phyloP scores from a whole-genome alignment of 352 stramenopile genomes.

The Saprolegnia parasitica region DNA sequence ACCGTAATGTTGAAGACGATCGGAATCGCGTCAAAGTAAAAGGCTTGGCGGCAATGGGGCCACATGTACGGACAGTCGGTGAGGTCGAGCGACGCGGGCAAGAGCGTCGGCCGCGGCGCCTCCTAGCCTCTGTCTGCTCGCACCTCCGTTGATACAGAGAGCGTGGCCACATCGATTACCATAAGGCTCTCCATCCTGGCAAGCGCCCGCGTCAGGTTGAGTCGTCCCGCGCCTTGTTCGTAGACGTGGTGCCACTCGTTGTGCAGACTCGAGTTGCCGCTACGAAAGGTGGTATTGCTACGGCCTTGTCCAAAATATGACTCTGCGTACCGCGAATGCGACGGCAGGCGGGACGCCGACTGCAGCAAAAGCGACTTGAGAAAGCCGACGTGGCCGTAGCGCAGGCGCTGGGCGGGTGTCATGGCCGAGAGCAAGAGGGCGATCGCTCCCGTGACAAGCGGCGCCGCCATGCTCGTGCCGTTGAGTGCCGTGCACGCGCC shows the following conservation, averaged over 20 bases:
- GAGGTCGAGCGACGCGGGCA: conserved; percentile 60
- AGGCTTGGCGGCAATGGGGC: conserved; percentile 73
- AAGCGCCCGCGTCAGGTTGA: conserved; percentile 58
- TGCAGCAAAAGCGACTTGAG: conserved; percentile 64
- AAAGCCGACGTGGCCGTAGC: conserved; percentile 31
- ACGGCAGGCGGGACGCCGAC: conserved; percentile 45
- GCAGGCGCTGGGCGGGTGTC: conserved; percentile 39
- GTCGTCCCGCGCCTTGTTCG: conserved; percentile 71
- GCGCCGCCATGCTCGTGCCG: conserved; percentile 79
- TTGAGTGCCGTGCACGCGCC: conserved; percentile 58
- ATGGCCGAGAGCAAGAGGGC: conserved; percentile 67
- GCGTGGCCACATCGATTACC: conserved; percentile 11
- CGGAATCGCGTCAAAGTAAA: conserved; percentile 66
- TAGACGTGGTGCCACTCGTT: conserved; percentile 67
- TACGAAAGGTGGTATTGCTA: no score
- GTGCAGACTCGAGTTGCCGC: conserved; percentile 28
- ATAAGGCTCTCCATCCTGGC: conserved; percentile 17
- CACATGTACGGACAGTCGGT: conserved; percentile 84
- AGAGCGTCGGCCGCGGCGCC: conserved; percentile 42
- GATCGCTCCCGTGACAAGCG: conserved; percentile 73
- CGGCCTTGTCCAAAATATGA: no score
- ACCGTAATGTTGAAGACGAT: conserved; percentile 80
- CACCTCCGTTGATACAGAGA: conserved; percentile 3
- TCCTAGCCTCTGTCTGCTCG: neutral
- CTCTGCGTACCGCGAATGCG: conserved; percentile 31